Evolutionary conservation across 129 eudicot genomes (phyloP).

Genomic region (Arctium lappa): DNA sequence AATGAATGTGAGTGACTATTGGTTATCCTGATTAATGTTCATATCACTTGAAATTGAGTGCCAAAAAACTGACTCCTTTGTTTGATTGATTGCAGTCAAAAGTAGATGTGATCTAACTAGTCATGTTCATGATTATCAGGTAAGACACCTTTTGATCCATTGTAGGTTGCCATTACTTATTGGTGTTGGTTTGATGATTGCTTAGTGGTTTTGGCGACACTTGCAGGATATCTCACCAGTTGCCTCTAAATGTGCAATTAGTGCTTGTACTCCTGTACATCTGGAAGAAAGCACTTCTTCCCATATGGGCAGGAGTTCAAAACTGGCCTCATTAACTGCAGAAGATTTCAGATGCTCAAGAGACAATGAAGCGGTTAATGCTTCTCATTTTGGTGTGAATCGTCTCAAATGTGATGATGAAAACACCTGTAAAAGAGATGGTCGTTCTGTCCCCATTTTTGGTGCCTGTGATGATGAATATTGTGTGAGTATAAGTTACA

Average conservation of each 20-base stretch:
- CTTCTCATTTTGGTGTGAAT: constrained; percentile 21
- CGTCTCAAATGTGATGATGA: constrained; percentile 19
- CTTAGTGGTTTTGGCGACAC: constrained; percentile 8
- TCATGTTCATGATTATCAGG: constrained; percentile 49
- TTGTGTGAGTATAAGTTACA: constrained; percentile 51
- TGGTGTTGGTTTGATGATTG: neutral
- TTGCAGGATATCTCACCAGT: constrained; percentile 63
- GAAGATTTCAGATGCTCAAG: constrained; percentile 34
- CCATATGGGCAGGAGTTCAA: constrained; percentile 41
- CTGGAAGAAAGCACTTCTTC: constrained; percentile 63
- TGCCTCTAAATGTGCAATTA: constrained; percentile 35
- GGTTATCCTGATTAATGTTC: neutral
- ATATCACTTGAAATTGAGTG: constrained; percentile 4
- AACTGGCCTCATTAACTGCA: constrained; percentile 24
- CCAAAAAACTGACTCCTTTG: constrained; percentile 14
- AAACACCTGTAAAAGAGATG: constrained; percentile 35
- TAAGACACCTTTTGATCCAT: constrained; percentile 10
- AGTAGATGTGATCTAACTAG: constrained; percentile 25
- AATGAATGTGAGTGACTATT: constrained; percentile 57
- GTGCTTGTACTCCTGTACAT: constrained; percentile 46
- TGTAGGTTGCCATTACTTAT: neutral
- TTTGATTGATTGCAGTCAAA: constrained; percentile 47
- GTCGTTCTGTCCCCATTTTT: constrained; percentile 18
- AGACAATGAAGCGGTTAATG: constrained; percentile 28
- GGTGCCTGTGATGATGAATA: constrained; percentile 41